These are phyloP conservation scores for Dendrostoma leiphaemia DNA, from an alignment of 2,329 filamentous ascomycete species.

Conservation along the genomic window DNA sequence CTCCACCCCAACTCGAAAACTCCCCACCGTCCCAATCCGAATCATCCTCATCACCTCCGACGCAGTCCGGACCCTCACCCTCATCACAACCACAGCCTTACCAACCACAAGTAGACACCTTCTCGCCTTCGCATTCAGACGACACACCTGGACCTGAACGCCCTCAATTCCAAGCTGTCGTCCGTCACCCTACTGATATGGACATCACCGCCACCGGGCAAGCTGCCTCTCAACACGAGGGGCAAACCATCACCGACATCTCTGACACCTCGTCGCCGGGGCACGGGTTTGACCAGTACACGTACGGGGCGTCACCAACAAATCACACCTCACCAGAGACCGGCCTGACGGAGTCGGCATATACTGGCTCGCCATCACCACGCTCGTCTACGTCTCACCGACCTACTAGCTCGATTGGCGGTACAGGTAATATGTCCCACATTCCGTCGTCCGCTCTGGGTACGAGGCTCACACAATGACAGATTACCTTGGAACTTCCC, in stretches of 20 bases:
- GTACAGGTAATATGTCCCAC: constrained; percentile 7
- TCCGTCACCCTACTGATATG: constrained; percentile 20
- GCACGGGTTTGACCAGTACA: constrained; percentile 26
- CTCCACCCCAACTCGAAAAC: constrained; percentile 20
- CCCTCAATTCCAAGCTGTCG: constrained; percentile 18
- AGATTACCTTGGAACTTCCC: constrained; percentile 14
- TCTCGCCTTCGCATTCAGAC: constrained; percentile 2
- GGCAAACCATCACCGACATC: constrained; percentile 24
- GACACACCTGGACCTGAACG: constrained; percentile 5
- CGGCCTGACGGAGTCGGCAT: constrained; percentile 33
- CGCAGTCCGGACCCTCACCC: constrained; percentile 7
- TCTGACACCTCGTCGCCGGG: constrained; percentile 42
- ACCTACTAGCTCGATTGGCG: constrained; percentile 12
- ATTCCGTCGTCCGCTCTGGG: not conserved
- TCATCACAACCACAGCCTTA: constrained; percentile 1
- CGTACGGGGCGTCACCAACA: constrained; percentile 39
- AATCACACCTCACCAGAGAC: constrained; percentile 47
- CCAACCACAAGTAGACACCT: constrained; percentile 2
- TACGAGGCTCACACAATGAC: not conserved
- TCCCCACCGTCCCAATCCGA: constrained; percentile 27
- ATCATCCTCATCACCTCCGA: constrained; percentile 25
- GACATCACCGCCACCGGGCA: constrained; percentile 16
- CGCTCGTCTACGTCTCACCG: constrained; percentile 17
- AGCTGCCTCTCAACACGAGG: constrained; percentile 19
- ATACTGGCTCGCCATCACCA: constrained; percentile 21